phyloP scores from a whole-genome alignment of 345 rosid genomes.

The Heritiera fomes region DNA sequence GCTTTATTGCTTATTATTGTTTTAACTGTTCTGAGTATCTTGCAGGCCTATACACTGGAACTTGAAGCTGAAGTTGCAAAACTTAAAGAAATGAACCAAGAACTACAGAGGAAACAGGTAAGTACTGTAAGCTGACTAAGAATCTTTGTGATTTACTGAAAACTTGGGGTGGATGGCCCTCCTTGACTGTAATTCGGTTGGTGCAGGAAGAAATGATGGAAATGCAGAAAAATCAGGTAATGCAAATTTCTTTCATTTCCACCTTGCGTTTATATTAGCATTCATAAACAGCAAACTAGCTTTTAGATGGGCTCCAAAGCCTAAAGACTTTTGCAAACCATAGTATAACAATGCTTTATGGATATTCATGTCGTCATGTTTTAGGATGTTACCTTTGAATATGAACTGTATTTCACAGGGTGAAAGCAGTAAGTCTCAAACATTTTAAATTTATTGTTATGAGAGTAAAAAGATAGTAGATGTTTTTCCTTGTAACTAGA shows the following conservation, averaged over 20 bases:
- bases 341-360: too few species aligned
- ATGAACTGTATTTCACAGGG: too few species aligned
- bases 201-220: constrained; percentile 58
- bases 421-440: too few species aligned
- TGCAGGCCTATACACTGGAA: constrained; percentile 91
- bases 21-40: constrained; percentile 17
- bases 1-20: background rate
- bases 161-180: constrained; percentile 11
- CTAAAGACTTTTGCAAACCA: background rate
- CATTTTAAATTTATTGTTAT: too few species aligned
- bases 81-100: constrained; percentile 73
- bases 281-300: background rate
- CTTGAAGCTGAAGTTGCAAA: constrained; percentile 90
- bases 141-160: constrained; percentile 11
- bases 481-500: too few species aligned
- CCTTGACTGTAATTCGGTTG: constrained; percentile 29
- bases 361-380: background rate
- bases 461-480: too few species aligned
- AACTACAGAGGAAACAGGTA: constrained; percentile 80
- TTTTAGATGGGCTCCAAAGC: background rate
- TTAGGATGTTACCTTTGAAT: background rate
- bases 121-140: constrained; percentile 23
- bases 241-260: background rate
- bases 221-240: constrained; percentile 65
- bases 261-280: background rate